phyloP scores from a whole-genome alignment of 129 eudicot genomes.

The Calendula officinalis region DNA sequence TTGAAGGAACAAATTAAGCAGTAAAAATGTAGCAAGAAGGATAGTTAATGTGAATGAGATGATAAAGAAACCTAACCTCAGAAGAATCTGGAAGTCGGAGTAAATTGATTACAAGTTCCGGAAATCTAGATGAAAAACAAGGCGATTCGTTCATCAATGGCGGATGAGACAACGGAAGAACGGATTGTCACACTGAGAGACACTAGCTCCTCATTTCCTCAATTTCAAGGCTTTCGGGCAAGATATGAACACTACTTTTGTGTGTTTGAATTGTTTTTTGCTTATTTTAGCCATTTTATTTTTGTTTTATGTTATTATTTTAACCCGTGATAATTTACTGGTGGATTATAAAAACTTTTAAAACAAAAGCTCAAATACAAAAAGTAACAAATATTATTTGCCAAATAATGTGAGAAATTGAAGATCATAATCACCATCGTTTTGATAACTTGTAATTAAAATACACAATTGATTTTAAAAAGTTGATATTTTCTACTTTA shows the following conservation, averaged over 20 bases:
- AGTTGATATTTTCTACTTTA: too few species aligned
- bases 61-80: neutral
- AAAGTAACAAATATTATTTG: too few species aligned
- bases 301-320: too few species aligned
- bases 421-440: too few species aligned
- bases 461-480: too few species aligned
- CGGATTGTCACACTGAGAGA: neutral
- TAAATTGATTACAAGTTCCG: neutral
- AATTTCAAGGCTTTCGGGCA: neutral
- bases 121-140: neutral
- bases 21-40: neutral
- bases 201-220: neutral
- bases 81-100: conserved; percentile 16
- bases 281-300: too few species aligned
- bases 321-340: too few species aligned
- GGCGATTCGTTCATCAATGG: neutral
- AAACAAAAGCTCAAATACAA: too few species aligned
- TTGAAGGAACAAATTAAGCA: neutral
- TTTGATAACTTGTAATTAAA: too few species aligned
- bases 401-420: too few species aligned
- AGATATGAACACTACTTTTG: neutral
- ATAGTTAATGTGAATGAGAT: neutral
- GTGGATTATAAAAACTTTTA: too few species aligned
- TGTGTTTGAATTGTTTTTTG: too few species aligned
- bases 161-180: neutral